Conservation (phyloP, 805 yeast genomes). For the Nakazawaea sp. region DNA sequence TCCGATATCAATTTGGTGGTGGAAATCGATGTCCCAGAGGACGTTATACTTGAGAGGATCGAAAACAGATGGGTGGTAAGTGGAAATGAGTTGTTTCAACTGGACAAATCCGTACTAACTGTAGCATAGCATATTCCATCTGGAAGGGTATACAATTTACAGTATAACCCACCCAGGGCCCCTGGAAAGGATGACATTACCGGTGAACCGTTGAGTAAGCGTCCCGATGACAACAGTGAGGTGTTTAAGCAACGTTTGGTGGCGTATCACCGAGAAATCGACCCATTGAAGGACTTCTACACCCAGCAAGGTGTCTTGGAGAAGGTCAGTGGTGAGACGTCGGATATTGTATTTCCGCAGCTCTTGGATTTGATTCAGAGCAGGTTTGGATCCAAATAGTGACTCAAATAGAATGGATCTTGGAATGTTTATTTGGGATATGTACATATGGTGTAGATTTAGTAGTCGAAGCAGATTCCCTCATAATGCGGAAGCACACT, state of each 20-base stretch:
- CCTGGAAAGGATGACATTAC: conserved; percentile 83
- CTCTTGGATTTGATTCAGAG: conserved; percentile 32
- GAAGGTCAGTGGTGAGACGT: conserved; percentile 67
- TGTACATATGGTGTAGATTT: too few relatives aligned
- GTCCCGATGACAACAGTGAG: conserved; percentile 77
- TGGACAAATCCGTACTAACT: conserved; percentile 1
- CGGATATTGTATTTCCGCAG: conserved; percentile 80
- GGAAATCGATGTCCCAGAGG: conserved; percentile 79
- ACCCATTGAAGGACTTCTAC: conserved; percentile 65
- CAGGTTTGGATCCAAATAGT: too few relatives aligned
- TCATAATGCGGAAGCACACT: too few relatives aligned
- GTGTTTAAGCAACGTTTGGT: conserved; percentile 64
- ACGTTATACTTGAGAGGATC: conserved; percentile 74
- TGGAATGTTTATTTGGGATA: too few relatives aligned
- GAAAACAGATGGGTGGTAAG: conserved; percentile 67
- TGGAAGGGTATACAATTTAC: conserved; percentile 80
- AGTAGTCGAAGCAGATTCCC: too few relatives aligned
- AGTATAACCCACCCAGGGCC: conserved; percentile 83
- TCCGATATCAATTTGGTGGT: conserved; percentile 68
- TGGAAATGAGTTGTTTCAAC: background rate
- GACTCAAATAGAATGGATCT: too few relatives aligned
- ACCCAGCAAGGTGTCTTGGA: conserved; percentile 37
- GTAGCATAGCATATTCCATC: conserved; percentile 53
- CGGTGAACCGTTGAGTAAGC: conserved; percentile 75
- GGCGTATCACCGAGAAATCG: conserved; percentile 49